Evolutionary conservation across 176 grass and related monocot genomes (phyloP).

Genomic region (Paspalum vaginatum): DNA sequence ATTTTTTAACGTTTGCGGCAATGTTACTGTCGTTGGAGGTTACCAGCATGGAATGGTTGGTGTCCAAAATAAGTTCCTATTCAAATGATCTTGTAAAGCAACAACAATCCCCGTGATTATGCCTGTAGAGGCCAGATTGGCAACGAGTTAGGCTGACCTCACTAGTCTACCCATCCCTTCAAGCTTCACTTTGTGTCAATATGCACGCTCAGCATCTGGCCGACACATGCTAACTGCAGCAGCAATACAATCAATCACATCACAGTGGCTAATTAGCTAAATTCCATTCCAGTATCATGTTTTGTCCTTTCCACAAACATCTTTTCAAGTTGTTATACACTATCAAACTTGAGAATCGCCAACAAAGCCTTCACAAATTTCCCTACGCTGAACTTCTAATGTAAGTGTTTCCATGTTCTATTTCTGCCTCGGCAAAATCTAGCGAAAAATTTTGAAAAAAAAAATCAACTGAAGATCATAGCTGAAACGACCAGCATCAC

Average conservation of each 20-base stretch:
- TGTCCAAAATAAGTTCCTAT: not conserved
- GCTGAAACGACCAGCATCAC: conserved; percentile 18
- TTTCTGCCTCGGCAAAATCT: conserved; percentile 14
- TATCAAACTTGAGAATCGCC: conserved; percentile 1
- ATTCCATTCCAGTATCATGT: not conserved
- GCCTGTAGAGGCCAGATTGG: not conserved
- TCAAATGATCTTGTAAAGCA: not conserved
- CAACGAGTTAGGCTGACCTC: not conserved
- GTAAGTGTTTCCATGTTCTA: not conserved
- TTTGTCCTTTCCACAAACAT: conserved; percentile 16
- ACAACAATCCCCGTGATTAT: not conserved
- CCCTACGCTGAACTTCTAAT: not conserved
- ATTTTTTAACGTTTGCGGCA: not conserved
- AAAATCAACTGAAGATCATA: conserved; percentile 38
- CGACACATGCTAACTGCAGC: too few relatives aligned
- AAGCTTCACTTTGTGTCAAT: too few relatives aligned
- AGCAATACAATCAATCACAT: not conserved
- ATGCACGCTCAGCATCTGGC: too few relatives aligned
- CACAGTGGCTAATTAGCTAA: not conserved
- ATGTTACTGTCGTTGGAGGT: not conserved
- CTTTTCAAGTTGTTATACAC: conserved; percentile 6
- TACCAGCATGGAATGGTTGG: not conserved
- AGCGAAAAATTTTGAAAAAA: not conserved
- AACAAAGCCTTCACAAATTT: not conserved
- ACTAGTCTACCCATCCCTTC: too few relatives aligned